Conservation (phyloP, 169 alveolate species). For the Hepatocystis sp. region DNA sequence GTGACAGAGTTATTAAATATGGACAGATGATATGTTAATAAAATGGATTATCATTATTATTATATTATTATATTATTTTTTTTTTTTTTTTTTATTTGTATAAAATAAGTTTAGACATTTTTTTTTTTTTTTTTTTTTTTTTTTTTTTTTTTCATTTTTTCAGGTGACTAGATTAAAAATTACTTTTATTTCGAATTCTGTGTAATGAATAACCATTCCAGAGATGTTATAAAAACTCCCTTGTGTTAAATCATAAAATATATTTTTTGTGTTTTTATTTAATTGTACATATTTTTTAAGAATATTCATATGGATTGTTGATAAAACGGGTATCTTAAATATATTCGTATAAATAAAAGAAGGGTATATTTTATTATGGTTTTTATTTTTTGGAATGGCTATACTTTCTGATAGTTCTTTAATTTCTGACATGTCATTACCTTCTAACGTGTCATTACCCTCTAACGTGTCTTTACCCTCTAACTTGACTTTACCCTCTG, state of each 20-base stretch:
- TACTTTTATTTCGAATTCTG: slow-evolving; percentile 61
- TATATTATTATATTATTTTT: too few species aligned
- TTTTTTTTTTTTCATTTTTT: not conserved
- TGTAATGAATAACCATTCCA: slow-evolving; percentile 54
- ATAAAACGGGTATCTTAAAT: slow-evolving; percentile 55
- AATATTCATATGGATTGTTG: slow-evolving; percentile 23
- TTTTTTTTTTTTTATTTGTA: too few species aligned
- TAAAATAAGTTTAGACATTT: not conserved
- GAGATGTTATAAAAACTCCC: slow-evolving; percentile 54
- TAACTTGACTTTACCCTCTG: too few species aligned
- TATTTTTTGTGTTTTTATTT: slow-evolving; percentile 1
- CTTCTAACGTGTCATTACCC: too few species aligned
- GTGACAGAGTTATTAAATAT: too few species aligned
- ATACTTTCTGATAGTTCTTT: too few species aligned
- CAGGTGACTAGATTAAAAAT: too few species aligned
- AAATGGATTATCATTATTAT: too few species aligned
- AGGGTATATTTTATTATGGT: slow-evolving; percentile 17
- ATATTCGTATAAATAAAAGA: slow-evolving; percentile 62
- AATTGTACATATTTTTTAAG: slow-evolving; percentile 18
- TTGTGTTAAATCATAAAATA: slow-evolving; percentile 50
- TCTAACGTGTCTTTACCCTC: too few species aligned
- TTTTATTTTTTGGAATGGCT: too few species aligned
- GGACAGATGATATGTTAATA: too few species aligned
- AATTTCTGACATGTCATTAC: too few species aligned
- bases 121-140: not conserved